Conservation (phyloP, 257 asterid species). For the Linderniella brevidens region DNA sequence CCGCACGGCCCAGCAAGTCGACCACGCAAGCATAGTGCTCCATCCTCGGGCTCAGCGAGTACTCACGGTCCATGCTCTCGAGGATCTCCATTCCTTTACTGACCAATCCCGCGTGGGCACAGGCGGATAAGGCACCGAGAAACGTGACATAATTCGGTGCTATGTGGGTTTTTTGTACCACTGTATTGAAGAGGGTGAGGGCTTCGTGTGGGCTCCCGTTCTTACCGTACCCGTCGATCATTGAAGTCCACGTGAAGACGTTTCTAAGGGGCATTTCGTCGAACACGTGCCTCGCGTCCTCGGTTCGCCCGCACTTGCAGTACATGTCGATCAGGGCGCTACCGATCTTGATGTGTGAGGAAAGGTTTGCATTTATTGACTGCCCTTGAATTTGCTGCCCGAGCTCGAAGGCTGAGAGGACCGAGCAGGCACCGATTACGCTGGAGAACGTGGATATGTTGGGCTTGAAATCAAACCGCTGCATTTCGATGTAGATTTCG, state of each 20-base stretch:
- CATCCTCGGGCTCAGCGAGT: slow-evolving; percentile 65
- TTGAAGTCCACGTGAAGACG: slow-evolving; percentile 84
- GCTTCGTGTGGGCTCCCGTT: slow-evolving; percentile 63
- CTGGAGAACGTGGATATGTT: slow-evolving; percentile 65
- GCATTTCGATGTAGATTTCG: slow-evolving; percentile 47
- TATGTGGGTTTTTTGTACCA: slow-evolving; percentile 20
- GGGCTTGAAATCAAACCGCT: slow-evolving; percentile 35
- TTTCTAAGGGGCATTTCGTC: slow-evolving; percentile 53
- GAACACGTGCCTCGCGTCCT: slow-evolving; percentile 53
- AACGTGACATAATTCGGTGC: slow-evolving; percentile 67
- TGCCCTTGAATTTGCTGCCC: slow-evolving; percentile 75
- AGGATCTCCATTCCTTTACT: slow-evolving; percentile 47
- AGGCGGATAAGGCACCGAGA: slow-evolving; percentile 68
- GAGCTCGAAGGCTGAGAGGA: slow-evolving; percentile 42
- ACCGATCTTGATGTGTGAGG: slow-evolving; percentile 42
- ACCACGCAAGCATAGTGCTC: slow-evolving; percentile 88
- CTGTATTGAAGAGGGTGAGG: slow-evolving; percentile 36
- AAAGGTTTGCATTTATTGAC: slow-evolving; percentile 32
- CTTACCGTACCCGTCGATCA: slow-evolving; percentile 92
- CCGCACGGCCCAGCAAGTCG: slow-evolving; percentile 79
- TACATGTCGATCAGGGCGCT: slow-evolving; percentile 89
- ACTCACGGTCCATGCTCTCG: slow-evolving; percentile 36
- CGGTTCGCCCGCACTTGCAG: slow-evolving; percentile 64
- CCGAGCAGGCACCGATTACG: slow-evolving; percentile 81
- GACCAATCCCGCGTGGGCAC: slow-evolving; percentile 79